A percentile compares a stretch with the other conserved stretches of the same genome.
Evolutionary conservation across 768 basidiomycete species (phyloP).

Genomic region (Neoboletus magnificus): DNA sequence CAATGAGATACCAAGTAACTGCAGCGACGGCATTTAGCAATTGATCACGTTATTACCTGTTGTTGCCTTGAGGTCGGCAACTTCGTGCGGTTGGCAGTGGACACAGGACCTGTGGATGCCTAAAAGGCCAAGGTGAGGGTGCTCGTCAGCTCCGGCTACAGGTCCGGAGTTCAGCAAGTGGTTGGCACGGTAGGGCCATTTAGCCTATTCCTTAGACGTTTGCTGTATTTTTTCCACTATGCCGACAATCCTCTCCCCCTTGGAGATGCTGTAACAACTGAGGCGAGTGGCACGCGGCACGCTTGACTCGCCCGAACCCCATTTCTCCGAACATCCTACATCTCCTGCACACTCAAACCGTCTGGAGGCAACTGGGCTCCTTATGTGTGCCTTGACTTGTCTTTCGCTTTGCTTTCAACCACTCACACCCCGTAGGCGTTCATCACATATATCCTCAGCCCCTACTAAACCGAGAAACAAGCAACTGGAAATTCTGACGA

Average conservation of each 20-base stretch:
- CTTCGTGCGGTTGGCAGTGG: too few species aligned
- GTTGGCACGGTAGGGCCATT: background rate
- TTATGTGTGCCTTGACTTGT: background rate
- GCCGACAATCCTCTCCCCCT: background rate
- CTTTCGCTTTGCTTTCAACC: background rate
- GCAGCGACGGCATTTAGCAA: too few species aligned
- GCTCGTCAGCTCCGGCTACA: background rate
- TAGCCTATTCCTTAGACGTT: background rate
- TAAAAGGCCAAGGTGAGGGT: background rate
- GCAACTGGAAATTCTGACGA: background rate
- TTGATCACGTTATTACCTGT: background rate
- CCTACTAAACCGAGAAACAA: background rate
- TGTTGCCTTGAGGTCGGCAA: too few species aligned
- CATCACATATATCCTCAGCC: background rate
- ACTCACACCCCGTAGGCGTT: background rate
- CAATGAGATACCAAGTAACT: too few species aligned
- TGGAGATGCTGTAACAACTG: background rate
- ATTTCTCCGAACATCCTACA: too few species aligned
- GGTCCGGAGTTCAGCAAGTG: background rate
- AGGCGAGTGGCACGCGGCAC: background rate
- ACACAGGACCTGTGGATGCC: background rate
- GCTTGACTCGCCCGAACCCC: background rate
- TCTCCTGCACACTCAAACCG: background rate
- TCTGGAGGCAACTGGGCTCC: background rate
- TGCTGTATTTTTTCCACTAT: background rate